phyloP scores from a whole-genome alignment of 1,139 yeast genomes.

The Kluyveromyces sp. region DNA sequence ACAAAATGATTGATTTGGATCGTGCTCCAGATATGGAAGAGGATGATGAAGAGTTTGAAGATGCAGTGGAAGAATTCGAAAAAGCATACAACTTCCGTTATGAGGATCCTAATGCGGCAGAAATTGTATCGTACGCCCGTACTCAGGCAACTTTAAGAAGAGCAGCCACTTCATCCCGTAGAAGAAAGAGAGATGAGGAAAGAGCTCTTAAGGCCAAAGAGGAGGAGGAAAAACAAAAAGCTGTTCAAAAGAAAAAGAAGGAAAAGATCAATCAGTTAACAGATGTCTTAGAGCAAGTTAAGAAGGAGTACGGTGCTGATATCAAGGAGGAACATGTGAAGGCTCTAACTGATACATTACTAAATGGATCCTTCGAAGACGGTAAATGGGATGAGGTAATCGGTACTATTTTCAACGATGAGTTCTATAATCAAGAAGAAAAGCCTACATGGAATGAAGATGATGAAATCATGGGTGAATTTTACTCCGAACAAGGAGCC shows the following conservation, averaged over 20 bases:
- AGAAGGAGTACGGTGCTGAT: constrained; percentile 78
- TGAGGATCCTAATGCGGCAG: constrained; percentile 87
- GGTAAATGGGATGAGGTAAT: constrained; percentile 87
- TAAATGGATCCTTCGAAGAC: constrained; percentile 85
- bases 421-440: constrained; percentile 55
- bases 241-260: constrained; percentile 63
- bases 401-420: constrained; percentile 80
- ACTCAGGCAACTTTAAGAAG: constrained; percentile 88
- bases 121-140: constrained; percentile 94
- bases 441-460: constrained; percentile 53
- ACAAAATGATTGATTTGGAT: constrained; percentile 50
- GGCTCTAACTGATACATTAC: constrained; percentile 59
- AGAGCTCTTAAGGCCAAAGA: constrained; percentile 47
- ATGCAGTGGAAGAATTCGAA: constrained; percentile 86
- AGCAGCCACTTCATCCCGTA: constrained; percentile 64
- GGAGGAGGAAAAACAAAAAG: constrained; percentile 49
- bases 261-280: constrained; percentile 70
- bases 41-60: constrained; percentile 78
- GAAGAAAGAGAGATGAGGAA: constrained; percentile 71
- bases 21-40: constrained; percentile 34
- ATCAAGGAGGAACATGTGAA: constrained; percentile 51
- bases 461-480: constrained; percentile 38
- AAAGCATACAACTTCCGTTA: constrained; percentile 89
- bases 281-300: constrained; percentile 67
- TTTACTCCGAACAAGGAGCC: constrained; percentile 15